Percentiles rank a stretch among this genome's conserved stretches.
Evolutionary conservation across 2,329 filamentous ascomycete species (phyloP).

Genomic region (Aspergillus novofumigatus): DNA sequence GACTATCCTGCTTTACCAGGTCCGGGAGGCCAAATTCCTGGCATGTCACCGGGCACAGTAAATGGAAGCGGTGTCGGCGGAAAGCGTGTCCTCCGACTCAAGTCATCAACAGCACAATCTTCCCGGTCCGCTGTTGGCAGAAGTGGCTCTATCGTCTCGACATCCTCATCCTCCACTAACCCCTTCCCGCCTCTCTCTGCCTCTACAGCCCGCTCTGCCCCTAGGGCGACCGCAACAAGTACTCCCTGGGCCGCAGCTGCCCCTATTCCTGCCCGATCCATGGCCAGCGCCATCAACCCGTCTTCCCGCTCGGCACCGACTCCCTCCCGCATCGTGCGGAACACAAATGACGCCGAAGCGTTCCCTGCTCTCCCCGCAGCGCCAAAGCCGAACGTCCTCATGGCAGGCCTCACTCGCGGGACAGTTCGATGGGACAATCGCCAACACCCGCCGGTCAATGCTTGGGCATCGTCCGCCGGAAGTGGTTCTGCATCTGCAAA

Average conservation of each 20-base stretch:
- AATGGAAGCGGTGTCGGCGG: constrained; percentile 59
- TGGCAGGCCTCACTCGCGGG: constrained; percentile 45
- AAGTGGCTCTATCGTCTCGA: constrained; percentile 48
- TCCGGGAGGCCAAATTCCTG: constrained; percentile 63
- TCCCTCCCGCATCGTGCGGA: constrained; percentile 16
- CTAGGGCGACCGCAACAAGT: constrained; percentile 19
- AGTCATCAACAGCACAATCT: constrained; percentile 66
- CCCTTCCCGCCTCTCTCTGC: constrained; percentile 45
- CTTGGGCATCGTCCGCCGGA: constrained; percentile 34
- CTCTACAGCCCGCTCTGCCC: constrained; percentile 19
- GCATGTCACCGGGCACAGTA: constrained; percentile 41
- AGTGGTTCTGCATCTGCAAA: constrained; percentile 16
- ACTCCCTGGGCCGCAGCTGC: constrained; percentile 23
- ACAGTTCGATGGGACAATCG: constrained; percentile 44
- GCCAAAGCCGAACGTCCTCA: constrained; percentile 60
- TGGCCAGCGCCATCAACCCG: constrained; percentile 22
- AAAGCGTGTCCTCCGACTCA: constrained; percentile 59
- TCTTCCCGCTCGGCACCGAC: constrained; percentile 25
- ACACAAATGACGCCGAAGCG: constrained; percentile 48
- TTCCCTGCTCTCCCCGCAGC: constrained; percentile 82
- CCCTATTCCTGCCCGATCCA: constrained; percentile 17
- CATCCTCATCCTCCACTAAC: constrained; percentile 35
- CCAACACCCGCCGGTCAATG: constrained; percentile 29
- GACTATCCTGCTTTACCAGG: constrained; percentile 88
- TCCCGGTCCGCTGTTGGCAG: constrained; percentile 59